These are phyloP conservation scores for Xenosphaeropsis pyriputrescens DNA, from an alignment of 2,329 filamentous ascomycete species.

Conservation along the genomic window DNA sequence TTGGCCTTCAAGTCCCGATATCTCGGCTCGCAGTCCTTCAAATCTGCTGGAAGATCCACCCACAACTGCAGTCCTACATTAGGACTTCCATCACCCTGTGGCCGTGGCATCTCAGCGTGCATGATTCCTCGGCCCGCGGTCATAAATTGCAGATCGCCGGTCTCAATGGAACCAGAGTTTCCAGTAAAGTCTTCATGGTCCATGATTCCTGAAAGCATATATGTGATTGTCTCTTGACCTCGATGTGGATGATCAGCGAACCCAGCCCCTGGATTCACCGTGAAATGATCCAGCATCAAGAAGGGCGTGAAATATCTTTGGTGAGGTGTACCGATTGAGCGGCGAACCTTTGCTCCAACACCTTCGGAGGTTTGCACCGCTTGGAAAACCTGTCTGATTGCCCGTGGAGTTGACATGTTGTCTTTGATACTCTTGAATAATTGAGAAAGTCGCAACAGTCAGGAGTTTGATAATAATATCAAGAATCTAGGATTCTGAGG, in stretches of 20 bases:
- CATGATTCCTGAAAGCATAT: slow-evolving; percentile 70
- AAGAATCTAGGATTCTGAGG: no score
- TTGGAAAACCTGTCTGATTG: slow-evolving; percentile 70
- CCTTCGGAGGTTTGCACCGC: slow-evolving; percentile 81
- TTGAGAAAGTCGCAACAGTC: no score
- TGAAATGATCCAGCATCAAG: slow-evolving; percentile 93
- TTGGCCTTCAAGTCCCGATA: slow-evolving; percentile 70
- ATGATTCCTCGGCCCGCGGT: slow-evolving; percentile 84
- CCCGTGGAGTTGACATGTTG: slow-evolving; percentile 54
- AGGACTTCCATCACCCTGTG: slow-evolving; percentile 58
- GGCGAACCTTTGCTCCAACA: slow-evolving; percentile 71
- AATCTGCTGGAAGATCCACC: slow-evolving; percentile 72
- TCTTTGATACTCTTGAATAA: slow-evolving; percentile 5
- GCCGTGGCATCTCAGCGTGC: slow-evolving; percentile 87
- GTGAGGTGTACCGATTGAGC: slow-evolving; percentile 72
- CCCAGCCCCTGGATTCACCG: slow-evolving; percentile 62
- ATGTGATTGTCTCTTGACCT: slow-evolving; percentile 83
- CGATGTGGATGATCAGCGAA: slow-evolving; percentile 81
- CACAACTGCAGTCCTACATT: slow-evolving; percentile 89
- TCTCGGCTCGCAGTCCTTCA: slow-evolving; percentile 82
- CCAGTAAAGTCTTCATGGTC: slow-evolving; percentile 91
- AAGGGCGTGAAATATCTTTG: slow-evolving; percentile 84
- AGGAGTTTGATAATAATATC: no score
- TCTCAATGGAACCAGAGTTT: slow-evolving; percentile 66
- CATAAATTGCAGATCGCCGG: slow-evolving; percentile 97